These are phyloP conservation scores for Saturnispora gosingensis DNA, from an alignment of 805 yeast species.

Conservation along the genomic window DNA sequence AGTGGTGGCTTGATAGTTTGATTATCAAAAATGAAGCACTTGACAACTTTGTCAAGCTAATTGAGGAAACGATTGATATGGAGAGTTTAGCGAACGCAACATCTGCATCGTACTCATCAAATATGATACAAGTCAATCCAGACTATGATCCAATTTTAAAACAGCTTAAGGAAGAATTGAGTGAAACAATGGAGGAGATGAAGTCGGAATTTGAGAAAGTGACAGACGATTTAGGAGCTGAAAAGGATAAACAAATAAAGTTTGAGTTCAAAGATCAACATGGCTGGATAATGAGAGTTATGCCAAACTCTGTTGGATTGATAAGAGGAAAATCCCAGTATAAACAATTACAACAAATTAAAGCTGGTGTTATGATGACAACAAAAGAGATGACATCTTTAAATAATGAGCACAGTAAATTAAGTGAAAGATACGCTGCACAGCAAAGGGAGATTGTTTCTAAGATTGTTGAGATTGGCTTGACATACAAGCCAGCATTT, in stretches of 20 bases:
- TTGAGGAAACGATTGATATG: conserved; percentile 87
- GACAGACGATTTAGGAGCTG: conserved; percentile 70
- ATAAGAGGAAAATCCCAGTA: conserved; percentile 54
- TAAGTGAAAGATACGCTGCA: conserved; percentile 57
- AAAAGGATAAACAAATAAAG: conserved; percentile 80
- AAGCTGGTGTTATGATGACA: conserved; percentile 92
- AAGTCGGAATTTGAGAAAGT: conserved; percentile 50
- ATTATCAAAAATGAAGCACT: conserved; percentile 41
- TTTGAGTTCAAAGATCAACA: conserved; percentile 79
- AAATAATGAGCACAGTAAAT: conserved; percentile 47
- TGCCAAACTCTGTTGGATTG: conserved; percentile 80
- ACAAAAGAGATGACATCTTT: conserved; percentile 54
- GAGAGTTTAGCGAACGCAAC: conserved; percentile 76
- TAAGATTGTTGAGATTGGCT: conserved; percentile 72
- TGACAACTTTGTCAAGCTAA: conserved; percentile 67
- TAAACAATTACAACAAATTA: conserved; percentile 79
- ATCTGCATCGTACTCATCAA: conserved; percentile 22
- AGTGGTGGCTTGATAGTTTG: conserved; percentile 53
- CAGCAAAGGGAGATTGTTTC: conserved; percentile 72
- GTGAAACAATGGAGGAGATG: conserved; percentile 45
- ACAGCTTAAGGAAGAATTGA: conserved; percentile 49
- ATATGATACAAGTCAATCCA: conserved; percentile 64
- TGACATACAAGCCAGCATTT: conserved; percentile 74
- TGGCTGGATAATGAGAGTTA: conserved; percentile 92
- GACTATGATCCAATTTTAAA: conserved; percentile 78